These are phyloP conservation scores for Eutypa lata DNA, from an alignment of 2,329 filamentous ascomycete species.

Conservation along the genomic window DNA sequence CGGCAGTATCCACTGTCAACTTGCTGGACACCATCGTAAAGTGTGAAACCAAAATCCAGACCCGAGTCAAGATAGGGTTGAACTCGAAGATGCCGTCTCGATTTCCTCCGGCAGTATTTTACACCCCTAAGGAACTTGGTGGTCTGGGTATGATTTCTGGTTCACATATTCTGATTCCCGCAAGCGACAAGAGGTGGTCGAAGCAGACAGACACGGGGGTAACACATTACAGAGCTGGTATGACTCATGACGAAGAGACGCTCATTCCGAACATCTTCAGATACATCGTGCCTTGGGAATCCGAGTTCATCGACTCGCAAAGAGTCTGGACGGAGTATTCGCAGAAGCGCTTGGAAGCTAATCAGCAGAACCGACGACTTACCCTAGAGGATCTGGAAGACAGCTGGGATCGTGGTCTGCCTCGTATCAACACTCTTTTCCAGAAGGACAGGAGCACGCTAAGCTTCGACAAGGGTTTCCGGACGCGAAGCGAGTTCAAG, in stretches of 20 bases:
- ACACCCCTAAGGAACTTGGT: slow-evolving; percentile 96
- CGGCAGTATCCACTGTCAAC: slow-evolving; percentile 91
- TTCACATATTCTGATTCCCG: slow-evolving; percentile 94
- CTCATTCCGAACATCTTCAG: slow-evolving; percentile 98
- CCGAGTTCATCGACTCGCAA: slow-evolving; percentile 98
- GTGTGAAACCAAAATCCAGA: slow-evolving; percentile 99
- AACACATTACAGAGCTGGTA: slow-evolving; percentile 93
- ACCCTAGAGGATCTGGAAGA: slow-evolving; percentile 96
- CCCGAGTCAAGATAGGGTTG: slow-evolving; percentile 94
- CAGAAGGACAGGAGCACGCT: slow-evolving; percentile 97
- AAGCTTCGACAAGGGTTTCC: slow-evolving; percentile 98
- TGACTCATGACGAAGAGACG: slow-evolving; percentile 97
- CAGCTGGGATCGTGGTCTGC: slow-evolving; percentile 95
- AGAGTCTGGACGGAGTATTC: slow-evolving; percentile 99
- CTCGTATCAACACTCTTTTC: slow-evolving; percentile 97
- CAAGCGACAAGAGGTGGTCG: slow-evolving; percentile 96
- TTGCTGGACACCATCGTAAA: slow-evolving; percentile 97
- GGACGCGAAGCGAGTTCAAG: slow-evolving; percentile 93
- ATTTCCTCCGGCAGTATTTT: slow-evolving; percentile 97
- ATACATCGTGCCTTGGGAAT: slow-evolving; percentile 99
- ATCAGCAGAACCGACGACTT: slow-evolving; percentile 91
- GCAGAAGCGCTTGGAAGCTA: slow-evolving; percentile 93
- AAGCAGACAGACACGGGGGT: slow-evolving; percentile 98
- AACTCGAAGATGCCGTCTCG: slow-evolving; percentile 99
- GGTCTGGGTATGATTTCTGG: slow-evolving; percentile 98